These are phyloP conservation scores for Cryptosporidium sp. DNA, from an alignment of 169 alveolate species.

Conservation along the genomic window DNA sequence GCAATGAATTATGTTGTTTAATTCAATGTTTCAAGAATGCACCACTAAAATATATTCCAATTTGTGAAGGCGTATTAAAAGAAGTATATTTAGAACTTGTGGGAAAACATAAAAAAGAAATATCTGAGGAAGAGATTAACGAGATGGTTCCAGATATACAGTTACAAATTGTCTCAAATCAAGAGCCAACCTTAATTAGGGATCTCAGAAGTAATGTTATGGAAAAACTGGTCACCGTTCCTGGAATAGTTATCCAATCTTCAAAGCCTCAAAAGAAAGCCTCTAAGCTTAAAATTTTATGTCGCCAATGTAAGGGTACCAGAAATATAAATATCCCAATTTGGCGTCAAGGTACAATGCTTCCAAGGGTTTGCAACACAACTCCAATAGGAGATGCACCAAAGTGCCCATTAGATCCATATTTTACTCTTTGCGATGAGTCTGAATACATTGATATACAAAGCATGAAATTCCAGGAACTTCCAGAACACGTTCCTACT, in stretches of 20 bases:
- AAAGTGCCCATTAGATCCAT: constrained; percentile 92
- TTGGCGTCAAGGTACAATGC: constrained; percentile 87
- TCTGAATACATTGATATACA: constrained; percentile 96
- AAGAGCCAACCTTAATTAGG: constrained; percentile 86
- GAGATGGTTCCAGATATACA: constrained; percentile 82
- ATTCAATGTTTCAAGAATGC: constrained; percentile 86
- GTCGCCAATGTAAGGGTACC: constrained; percentile 92
- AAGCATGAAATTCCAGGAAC: constrained; percentile 96
- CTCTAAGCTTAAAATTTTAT: constrained; percentile 84
- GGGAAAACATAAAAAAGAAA: constrained; percentile 27
- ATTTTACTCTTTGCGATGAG: constrained; percentile 93
- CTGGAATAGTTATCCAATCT: constrained; percentile 96
- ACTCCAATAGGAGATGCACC: constrained; percentile 83
- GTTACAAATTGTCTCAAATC: constrained; percentile 83
- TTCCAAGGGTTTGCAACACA: constrained; percentile 85
- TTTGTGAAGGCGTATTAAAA: constrained; percentile 70
- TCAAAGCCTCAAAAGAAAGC: constrained; percentile 91
- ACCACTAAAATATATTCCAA: constrained; percentile 82
- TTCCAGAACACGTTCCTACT: constrained; percentile 98
- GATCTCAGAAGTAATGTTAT: constrained; percentile 84
- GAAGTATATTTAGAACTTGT: constrained; percentile 51
- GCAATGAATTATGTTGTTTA: constrained; percentile 33
- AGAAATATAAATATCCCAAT: constrained; percentile 88
- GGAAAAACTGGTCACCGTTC: constrained; percentile 93
- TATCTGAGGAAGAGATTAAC: constrained; percentile 70